phyloP scores from a whole-genome alignment of 768 basidiomycete genomes.

The Naganishia vaughanmartiniae region DNA sequence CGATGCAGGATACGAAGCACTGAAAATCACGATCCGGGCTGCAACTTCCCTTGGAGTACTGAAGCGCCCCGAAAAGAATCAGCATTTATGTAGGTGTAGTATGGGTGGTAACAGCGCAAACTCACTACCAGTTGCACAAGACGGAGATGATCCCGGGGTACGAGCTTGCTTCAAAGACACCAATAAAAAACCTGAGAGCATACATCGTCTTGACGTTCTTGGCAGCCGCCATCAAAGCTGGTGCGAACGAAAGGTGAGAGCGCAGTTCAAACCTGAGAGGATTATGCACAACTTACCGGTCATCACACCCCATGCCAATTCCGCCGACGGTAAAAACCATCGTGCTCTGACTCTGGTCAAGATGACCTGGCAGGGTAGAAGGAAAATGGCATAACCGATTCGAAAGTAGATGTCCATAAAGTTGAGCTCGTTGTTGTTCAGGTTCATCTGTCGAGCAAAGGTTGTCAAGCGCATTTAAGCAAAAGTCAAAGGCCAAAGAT shows the following conservation, averaged over 20 bases:
- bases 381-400: slow-evolving; percentile 35
- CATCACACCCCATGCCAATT: slow-evolving; percentile 35
- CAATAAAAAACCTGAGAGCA: slow-evolving; percentile 42
- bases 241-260: too few species aligned
- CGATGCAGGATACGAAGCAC: slow-evolving; percentile 35
- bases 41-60: slow-evolving; percentile 36
- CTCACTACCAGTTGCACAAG: slow-evolving; percentile 34
- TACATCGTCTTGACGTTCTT: slow-evolving; percentile 33
- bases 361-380: slow-evolving; percentile 41
- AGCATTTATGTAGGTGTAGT: background rate
- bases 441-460: slow-evolving; percentile 24
- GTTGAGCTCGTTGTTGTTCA: slow-evolving; percentile 40
- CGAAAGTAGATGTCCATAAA: slow-evolving; percentile 36
- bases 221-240: slow-evolving; percentile 30
- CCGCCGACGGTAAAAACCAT: slow-evolving; percentile 36
- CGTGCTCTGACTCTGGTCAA: slow-evolving; percentile 39
- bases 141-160: slow-evolving; percentile 43
- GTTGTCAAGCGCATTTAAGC: background rate
- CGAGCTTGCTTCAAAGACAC: slow-evolving; percentile 37
- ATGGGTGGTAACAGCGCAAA: background rate
- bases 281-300: slow-evolving; percentile 7
- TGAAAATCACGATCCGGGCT: slow-evolving; percentile 36
- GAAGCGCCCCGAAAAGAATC: background rate
- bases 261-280: background rate
- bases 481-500: too few species aligned